Evolutionary conservation across 2,329 filamentous ascomycete species (phyloP).

Genomic region (Eutypa lata): DNA sequence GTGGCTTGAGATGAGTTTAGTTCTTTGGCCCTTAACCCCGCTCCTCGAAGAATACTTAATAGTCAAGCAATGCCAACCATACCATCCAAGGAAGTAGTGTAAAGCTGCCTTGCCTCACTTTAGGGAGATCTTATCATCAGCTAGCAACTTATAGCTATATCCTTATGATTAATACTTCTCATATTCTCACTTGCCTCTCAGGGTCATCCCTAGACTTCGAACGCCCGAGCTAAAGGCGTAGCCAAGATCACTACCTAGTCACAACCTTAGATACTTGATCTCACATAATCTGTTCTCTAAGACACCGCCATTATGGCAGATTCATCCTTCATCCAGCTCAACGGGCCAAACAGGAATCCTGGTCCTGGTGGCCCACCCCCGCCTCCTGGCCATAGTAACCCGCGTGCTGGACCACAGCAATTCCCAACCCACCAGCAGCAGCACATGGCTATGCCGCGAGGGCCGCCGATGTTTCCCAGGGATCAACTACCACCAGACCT

Average conservation of each 20-base stretch:
- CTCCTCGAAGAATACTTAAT: neutral
- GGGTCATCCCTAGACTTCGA: neutral
- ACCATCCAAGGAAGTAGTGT: neutral
- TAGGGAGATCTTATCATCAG: neutral
- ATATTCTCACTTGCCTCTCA: neutral
- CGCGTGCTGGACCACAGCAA: neutral
- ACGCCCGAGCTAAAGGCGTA: neutral
- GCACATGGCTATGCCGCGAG: neutral
- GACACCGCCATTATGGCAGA: neutral
- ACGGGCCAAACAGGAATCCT: slow-evolving; percentile 2
- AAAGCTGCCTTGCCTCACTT: neutral
- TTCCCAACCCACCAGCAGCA: neutral
- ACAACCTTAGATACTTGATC: neutral
- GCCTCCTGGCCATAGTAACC: neutral
- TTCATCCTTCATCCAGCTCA: slow-evolving; percentile 1
- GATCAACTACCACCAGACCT: slow-evolving; percentile 2
- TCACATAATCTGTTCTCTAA: neutral
- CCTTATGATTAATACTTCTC: neutral
- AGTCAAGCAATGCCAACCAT: neutral
- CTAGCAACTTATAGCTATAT: neutral
- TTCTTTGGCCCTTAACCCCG: neutral
- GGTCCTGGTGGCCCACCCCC: slow-evolving; percentile 1
- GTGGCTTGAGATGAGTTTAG: neutral
- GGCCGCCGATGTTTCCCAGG: slow-evolving; percentile 1
- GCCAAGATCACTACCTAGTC: neutral